These are phyloP conservation scores for Nasturtium officinale DNA, from an alignment of 345 rosid genomes.

Conservation along the genomic window DNA sequence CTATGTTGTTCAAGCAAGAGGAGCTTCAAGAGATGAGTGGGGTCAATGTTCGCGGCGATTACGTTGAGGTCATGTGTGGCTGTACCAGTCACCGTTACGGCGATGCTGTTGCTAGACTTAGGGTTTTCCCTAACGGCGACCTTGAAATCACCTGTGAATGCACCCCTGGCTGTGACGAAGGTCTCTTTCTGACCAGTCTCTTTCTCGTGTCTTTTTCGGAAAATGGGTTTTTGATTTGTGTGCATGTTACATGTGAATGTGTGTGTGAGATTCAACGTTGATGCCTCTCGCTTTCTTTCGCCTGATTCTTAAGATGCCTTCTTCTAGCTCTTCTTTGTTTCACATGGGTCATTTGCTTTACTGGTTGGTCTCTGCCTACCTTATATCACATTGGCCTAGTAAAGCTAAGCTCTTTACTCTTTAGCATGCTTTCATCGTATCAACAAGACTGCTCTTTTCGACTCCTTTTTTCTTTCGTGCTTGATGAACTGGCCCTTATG, in stretches of 20 bases:
- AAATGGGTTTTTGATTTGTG: constrained; percentile 49
- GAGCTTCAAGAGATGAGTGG: constrained; percentile 88
- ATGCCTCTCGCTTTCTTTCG: constrained; percentile 48
- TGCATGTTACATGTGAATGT: constrained; percentile 45
- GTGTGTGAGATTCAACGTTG: constrained; percentile 46
- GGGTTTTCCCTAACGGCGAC: constrained; percentile 93
- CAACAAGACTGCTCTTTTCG: constrained; percentile 20
- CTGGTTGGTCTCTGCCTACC: constrained; percentile 12
- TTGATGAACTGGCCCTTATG: neutral
- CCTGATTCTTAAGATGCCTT: constrained; percentile 20
- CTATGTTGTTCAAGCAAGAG: constrained; percentile 73
- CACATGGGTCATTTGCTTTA: neutral
- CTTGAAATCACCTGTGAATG: constrained; percentile 97
- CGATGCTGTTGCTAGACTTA: constrained; percentile 98
- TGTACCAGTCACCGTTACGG: constrained; percentile 99
- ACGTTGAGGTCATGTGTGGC: constrained; percentile 92
- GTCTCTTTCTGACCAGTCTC: constrained; percentile 43
- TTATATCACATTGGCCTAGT: neutral
- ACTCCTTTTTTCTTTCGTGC: constrained; percentile 12
- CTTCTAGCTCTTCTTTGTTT: constrained; percentile 2
- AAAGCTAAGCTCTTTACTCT: constrained; percentile 18
- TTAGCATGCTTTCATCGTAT: constrained; percentile 17
- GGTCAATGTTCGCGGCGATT: constrained; percentile 66
- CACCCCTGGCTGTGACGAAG: constrained; percentile 99
- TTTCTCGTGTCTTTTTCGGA: constrained; percentile 8